Evolutionary conservation across 495 filamentous ascomycete species (phyloP).

Genomic region (Aspergillus campestris): DNA sequence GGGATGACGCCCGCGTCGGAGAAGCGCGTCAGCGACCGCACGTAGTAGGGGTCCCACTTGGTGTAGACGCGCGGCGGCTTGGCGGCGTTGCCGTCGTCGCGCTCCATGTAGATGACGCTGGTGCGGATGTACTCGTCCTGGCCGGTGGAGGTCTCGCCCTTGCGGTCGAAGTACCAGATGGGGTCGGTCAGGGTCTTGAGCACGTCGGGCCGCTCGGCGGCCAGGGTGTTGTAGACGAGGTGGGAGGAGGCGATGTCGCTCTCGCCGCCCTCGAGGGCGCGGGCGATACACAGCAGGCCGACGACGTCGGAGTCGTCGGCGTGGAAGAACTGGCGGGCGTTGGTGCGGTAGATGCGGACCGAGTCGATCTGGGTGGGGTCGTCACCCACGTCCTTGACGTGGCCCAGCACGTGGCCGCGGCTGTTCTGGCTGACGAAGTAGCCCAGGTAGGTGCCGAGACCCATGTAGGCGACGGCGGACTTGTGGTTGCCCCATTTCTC

Average conservation of each 20-base stretch:
- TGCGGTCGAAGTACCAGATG: constrained; percentile 92
- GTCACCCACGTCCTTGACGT: constrained; percentile 85
- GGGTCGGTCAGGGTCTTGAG: constrained; percentile 64
- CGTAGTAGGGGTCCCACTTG: constrained; percentile 76
- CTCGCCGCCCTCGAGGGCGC: constrained; percentile 75
- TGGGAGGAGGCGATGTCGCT: constrained; percentile 74
- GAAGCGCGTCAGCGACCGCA: constrained; percentile 59
- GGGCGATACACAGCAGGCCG: constrained; percentile 73
- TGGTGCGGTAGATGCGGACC: constrained; percentile 83
- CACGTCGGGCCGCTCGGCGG: constrained; percentile 68
- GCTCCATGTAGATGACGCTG: constrained; percentile 66
- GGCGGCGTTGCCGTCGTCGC: constrained; percentile 28
- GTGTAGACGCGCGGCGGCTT: constrained; percentile 36
- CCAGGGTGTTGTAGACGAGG: constrained; percentile 73
- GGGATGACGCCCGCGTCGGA: constrained; percentile 58
- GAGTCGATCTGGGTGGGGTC: constrained; percentile 71
- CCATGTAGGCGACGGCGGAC: constrained; percentile 82
- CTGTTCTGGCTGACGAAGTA: constrained; percentile 83
- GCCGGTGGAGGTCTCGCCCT: constrained; percentile 69
- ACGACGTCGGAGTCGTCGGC: constrained; percentile 77
- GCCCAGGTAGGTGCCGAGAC: constrained; percentile 76
- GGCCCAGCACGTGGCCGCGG: constrained; percentile 79
- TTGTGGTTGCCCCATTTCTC: constrained; percentile 69
- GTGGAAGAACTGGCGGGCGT: constrained; percentile 78
- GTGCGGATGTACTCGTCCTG: constrained; percentile 69